phyloP scores from a whole-genome alignment of 345 rosid species.

The Clarkia xantiana region DNA sequence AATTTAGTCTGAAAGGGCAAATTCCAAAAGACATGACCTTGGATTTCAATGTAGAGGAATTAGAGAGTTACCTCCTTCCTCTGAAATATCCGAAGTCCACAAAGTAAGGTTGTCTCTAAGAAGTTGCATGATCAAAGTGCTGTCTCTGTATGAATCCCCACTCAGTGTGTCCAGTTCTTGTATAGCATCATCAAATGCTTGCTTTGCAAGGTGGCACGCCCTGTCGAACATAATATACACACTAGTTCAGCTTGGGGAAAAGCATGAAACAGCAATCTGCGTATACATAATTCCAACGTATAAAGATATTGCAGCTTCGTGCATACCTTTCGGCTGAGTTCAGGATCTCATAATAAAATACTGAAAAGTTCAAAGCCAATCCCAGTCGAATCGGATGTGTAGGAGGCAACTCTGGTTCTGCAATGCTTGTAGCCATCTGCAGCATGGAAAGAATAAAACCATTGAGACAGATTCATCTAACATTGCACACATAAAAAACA shows the following conservation, averaged over 20 bases:
- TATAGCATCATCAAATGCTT: constrained; percentile 25
- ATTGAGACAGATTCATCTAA: too few species aligned
- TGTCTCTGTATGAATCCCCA: constrained; percentile 26
- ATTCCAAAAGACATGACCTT: not conserved
- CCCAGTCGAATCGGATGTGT: constrained; percentile 30
- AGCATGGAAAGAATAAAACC: constrained; percentile 4
- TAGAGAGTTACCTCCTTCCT: constrained; percentile 18
- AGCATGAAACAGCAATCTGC: too few species aligned
- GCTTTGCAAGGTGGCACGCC: constrained; percentile 25
- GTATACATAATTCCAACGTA: too few species aligned
- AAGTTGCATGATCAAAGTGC: constrained; percentile 28
- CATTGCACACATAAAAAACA: too few species aligned
- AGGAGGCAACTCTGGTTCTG: constrained; percentile 25
- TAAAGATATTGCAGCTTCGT: not conserved
- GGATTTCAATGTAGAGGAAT: too few species aligned
- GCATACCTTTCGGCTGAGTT: constrained; percentile 31
- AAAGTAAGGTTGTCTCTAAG: constrained; percentile 27
- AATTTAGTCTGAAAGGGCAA: too few species aligned
- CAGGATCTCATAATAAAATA: constrained; percentile 25
- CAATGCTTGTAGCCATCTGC: constrained; percentile 24
- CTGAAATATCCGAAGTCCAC: constrained; percentile 23
- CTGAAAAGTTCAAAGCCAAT: constrained; percentile 29
- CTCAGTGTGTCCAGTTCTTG: constrained; percentile 20
- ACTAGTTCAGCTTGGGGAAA: too few species aligned
- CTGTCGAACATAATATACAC: constrained; percentile 6